Base-by-base conservation (phyloP, 352 stramenopile species). In the Pythium rhizo-oryzae region DNA sequence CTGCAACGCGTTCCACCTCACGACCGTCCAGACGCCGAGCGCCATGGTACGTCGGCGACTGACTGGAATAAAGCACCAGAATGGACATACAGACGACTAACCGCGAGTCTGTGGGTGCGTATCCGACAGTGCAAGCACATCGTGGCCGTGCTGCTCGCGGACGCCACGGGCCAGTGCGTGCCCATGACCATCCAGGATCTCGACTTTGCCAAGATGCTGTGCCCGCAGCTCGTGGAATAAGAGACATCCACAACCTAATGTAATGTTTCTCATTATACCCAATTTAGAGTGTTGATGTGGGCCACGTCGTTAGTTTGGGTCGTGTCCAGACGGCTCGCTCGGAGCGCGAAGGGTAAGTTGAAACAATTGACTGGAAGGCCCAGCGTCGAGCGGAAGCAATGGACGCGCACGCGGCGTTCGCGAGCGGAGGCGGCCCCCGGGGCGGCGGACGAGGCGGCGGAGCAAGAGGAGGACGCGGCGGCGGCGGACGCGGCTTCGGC, bases 121-220 rank as follows among this genome's bases (percentile, higher is more conserved):
- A n/a, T n/a, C n/a, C n/a, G n/a, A n/a, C 64, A 92, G 84, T 92
- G 84, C 71, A 92, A 92, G 69, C 84, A 92, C 69, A 89, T 92
- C 56, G 72, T 88, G 35, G 84, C 84, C 37, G 59, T 80, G 54
- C 63, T 89, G 60, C 69, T 92, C 25, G 84, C 81, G 12, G 81
- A 90, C 49, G 80, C 81, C 8, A 87, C 75, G 37, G 68, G 60
- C 49, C 71, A 89, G 51, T 81, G 70, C 64, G 53, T 80, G 59
- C 74, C 28, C 43, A 76, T 90, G 61, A 70, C 77, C 51, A 81
- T 92, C 59, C 63, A 85, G 39, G 81, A 92, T 65, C 25, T 62
- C 21, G 69, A 89, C 60, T 87, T 88, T 51, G 73, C 83, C 7
- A 84, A 79, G 59, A 89, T 91, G 83, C 67, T 91, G 8, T 88